Evolutionary conservation across 2,329 filamentous ascomycete species (phyloP), one percentile per base, ranked within the genome.

Genomic region (Alternaria viburni): DNA sequence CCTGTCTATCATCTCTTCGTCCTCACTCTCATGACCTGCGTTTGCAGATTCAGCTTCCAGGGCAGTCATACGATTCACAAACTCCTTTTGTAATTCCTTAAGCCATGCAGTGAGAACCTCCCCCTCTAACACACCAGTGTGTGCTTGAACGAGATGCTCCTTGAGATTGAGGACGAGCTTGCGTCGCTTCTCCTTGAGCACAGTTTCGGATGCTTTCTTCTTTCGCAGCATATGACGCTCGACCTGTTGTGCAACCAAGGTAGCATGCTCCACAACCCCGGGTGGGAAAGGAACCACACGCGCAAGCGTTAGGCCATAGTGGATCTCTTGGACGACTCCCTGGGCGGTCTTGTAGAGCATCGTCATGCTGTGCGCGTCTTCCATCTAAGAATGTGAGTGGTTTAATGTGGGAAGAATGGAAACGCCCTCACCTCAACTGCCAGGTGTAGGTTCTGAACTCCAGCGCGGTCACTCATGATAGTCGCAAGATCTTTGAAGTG

Each of bases 301-400:
- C 0, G 95, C 93, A 4, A 97, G 85, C 1, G 89, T 86, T n/a
- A 97, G 86, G 0, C 96, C 96, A 72, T 99, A 99, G 69, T 93
- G 89, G 49, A 88, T 83, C 58, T 93, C 89, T 59, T 88, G 81
- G 1, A 92, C 87, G 0, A 87, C 87, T 0, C 96, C 95, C 13
- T 90, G 86, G 0, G 87, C 85, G 41, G 97, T 86, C 67, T 90
- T 94, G 81, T 98, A 98, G 0, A 96, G 83, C 93, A 98, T 97
- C 0, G 86, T 92, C 81, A 97, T 91, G 36, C 86, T 88, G 1
- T 88, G 84, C 3, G 85, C 82, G 3, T 86, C 80, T 0, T 81
- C 78, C 52, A 78, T 76, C 76, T 78, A 25, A 5, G 23, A 3
- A 17, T 11, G 23, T 41, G 15, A 60, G 52, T 70, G 50, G 61